Evolutionary conservation across 2,329 filamentous ascomycete genomes (phyloP).

Genomic region (Calonectria fujianensis): DNA sequence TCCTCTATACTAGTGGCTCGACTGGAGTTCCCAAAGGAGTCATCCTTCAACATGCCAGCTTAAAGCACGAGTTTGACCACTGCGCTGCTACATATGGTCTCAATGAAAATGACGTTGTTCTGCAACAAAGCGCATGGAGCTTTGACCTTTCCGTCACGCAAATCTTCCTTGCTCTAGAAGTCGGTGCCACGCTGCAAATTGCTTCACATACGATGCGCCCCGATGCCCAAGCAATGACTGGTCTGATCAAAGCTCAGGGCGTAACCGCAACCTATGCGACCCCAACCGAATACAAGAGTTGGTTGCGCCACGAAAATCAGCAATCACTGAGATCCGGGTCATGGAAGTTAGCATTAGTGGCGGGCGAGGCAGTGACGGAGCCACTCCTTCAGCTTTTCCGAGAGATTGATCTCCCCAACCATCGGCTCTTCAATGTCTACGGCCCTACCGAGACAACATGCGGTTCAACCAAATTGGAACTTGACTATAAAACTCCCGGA

Average conservation of each 20-base stretch:
- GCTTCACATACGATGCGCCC: constrained; percentile 27
- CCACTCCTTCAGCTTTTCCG: constrained; percentile 5
- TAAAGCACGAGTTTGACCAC: constrained; percentile 11
- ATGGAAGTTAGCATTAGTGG: constrained; percentile 19
- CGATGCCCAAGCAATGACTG: constrained; percentile 30
- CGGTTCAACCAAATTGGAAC: constrained; percentile 3
- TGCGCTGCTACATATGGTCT: constrained; percentile 28
- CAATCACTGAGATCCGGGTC: background rate
- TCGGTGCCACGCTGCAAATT: constrained; percentile 34
- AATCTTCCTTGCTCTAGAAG: constrained; percentile 32
- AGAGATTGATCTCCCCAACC: background rate
- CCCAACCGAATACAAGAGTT: constrained; percentile 38
- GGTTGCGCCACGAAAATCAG: constrained; percentile 30
- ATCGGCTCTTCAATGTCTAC: constrained; percentile 14
- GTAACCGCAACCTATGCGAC: constrained; percentile 36
- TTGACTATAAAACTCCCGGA: constrained; percentile 6
- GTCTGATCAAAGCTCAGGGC: constrained; percentile 31
- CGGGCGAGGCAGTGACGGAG: constrained; percentile 4
- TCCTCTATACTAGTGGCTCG: constrained; percentile 42
- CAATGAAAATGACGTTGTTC: constrained; percentile 31
- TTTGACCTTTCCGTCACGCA: constrained; percentile 43
- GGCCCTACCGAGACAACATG: constrained; percentile 24
- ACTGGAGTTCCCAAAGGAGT: constrained; percentile 39
- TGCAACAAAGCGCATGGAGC: constrained; percentile 43
- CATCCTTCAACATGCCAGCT: background rate